A percentile compares a stretch with the other conserved stretches of the same genome.
Evolutionary conservation across 179 eudicot species (phyloP).

Genomic region (Patellifolia procumbens): DNA sequence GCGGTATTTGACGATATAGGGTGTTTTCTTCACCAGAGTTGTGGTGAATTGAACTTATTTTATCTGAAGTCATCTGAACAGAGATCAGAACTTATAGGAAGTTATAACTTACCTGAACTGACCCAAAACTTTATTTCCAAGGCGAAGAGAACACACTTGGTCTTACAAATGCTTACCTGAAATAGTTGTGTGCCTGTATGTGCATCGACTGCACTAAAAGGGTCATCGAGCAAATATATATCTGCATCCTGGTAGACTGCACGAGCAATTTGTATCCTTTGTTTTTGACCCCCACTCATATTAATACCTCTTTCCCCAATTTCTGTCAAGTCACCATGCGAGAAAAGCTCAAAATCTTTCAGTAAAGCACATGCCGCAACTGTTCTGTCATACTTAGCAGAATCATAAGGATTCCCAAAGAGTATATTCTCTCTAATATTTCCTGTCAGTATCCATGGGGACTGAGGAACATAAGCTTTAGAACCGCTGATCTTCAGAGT

Average conservation of each 20-base stretch:
- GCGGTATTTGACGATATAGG: too few species aligned
- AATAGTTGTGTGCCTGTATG: constrained; percentile 93
- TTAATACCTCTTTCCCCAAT: constrained; percentile 99
- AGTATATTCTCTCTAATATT: constrained; percentile 51
- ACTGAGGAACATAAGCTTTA: constrained; percentile 84
- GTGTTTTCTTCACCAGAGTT: too few species aligned
- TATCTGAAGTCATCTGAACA: too few species aligned
- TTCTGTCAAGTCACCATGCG: constrained; percentile 82
- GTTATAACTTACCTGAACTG: too few species aligned
- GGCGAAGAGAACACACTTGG: too few species aligned
- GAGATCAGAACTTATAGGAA: too few species aligned
- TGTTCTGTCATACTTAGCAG: constrained; percentile 39
- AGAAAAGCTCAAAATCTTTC: constrained; percentile 89
- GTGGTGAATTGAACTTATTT: too few species aligned
- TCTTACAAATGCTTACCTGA: constrained; percentile 59
- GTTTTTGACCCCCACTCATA: constrained; percentile 99
- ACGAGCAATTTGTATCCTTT: constrained; percentile 95
- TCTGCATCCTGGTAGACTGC: constrained; percentile 93
- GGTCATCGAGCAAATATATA: constrained; percentile 92
- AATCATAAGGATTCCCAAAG: constrained; percentile 46
- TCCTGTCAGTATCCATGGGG: constrained; percentile 55
- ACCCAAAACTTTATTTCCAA: too few species aligned
- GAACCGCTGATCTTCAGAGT: constrained; percentile 70
- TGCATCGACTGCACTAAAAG: constrained; percentile 98
- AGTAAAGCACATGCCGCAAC: constrained; percentile 50